These are phyloP conservation scores for Colletotrichum melonis DNA, from an alignment of 2,329 filamentous ascomycete genomes.

Conservation along the genomic window DNA sequence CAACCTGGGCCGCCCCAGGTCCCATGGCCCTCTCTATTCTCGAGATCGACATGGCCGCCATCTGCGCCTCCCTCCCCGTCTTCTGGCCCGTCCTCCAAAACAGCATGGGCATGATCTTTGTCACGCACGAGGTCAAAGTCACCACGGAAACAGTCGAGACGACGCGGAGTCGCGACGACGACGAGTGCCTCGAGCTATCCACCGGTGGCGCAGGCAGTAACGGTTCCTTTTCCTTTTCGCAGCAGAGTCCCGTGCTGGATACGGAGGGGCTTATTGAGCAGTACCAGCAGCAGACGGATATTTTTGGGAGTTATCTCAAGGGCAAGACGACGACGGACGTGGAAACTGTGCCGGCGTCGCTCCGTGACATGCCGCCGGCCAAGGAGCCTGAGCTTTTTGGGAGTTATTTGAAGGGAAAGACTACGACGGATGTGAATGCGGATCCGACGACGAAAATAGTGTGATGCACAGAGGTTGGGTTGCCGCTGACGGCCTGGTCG, in stretches of 20 bases:
- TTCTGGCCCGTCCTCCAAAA: slow-evolving; percentile 40
- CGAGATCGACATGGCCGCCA: slow-evolving; percentile 43
- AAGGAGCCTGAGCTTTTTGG: slow-evolving; percentile 8
- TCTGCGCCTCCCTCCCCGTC: slow-evolving; percentile 31
- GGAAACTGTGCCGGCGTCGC: not conserved
- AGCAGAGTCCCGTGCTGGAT: slow-evolving; percentile 3
- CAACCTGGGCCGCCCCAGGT: slow-evolving; percentile 48
- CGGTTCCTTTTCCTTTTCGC: not conserved
- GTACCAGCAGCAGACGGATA: not conserved
- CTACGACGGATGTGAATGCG: slow-evolving; percentile 2
- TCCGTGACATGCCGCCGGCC: too few relatives aligned
- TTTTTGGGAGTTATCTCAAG: not conserved
- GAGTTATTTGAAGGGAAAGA: slow-evolving; percentile 19
- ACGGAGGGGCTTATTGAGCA: not conserved
- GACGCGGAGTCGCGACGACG: slow-evolving; percentile 1
- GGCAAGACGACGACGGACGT: not conserved
- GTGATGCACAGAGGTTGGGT: not conserved
- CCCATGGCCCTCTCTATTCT: slow-evolving; percentile 46
- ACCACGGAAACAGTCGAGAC: slow-evolving; percentile 12
- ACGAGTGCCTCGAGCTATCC: slow-evolving; percentile 14
- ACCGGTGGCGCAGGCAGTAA: not conserved
- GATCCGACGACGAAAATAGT: not conserved
- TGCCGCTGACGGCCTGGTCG: not conserved
- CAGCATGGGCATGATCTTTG: slow-evolving; percentile 46
- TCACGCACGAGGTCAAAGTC: slow-evolving; percentile 47